A percentile compares a stretch with the other conserved stretches of the same genome.
Conservation (phyloP, 2,329 filamentous ascomycete genomes). For the Penicillium sp. region DNA sequence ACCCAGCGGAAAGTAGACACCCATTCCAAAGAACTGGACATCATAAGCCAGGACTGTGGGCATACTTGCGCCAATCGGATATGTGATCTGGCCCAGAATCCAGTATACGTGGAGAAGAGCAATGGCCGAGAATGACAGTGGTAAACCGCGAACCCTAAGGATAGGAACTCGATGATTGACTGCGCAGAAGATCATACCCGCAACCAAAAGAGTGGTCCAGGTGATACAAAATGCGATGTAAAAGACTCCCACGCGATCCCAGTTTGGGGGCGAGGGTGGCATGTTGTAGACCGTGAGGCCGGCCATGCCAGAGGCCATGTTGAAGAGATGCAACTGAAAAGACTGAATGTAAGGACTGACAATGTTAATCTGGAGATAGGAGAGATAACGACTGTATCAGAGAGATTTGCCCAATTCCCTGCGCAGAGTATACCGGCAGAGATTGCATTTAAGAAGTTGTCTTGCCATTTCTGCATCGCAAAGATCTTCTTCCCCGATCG, state of each 20-base stretch:
- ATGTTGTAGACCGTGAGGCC: slow-evolving; percentile 10
- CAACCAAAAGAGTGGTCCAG: slow-evolving; percentile 4
- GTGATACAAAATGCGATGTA: slow-evolving; percentile 8
- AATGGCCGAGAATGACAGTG: neutral
- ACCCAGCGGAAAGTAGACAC: slow-evolving; percentile 2
- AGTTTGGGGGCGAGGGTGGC: slow-evolving; percentile 7
- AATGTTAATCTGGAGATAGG: neutral
- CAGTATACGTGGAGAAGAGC: neutral
- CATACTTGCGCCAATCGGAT: neutral
- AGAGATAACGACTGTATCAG: neutral
- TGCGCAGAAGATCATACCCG: neutral
- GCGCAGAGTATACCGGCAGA: neutral
- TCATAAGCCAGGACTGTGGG: neutral
- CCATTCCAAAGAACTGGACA: neutral
- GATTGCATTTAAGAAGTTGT: neutral
- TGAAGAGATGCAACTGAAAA: neutral
- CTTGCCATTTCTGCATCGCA: neutral
- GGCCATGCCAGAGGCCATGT: slow-evolving; percentile 1
- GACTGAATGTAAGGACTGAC: neutral
- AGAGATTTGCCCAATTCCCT: neutral
- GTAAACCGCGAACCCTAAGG: neutral
- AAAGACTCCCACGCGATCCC: slow-evolving; percentile 5
- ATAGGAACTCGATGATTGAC: neutral
- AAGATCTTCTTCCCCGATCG: neutral
- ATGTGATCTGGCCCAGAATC: neutral